These are phyloP conservation scores for Saxophila tyrrhenica DNA, from an alignment of 495 filamentous ascomycete genomes.

Conservation along the genomic window DNA sequence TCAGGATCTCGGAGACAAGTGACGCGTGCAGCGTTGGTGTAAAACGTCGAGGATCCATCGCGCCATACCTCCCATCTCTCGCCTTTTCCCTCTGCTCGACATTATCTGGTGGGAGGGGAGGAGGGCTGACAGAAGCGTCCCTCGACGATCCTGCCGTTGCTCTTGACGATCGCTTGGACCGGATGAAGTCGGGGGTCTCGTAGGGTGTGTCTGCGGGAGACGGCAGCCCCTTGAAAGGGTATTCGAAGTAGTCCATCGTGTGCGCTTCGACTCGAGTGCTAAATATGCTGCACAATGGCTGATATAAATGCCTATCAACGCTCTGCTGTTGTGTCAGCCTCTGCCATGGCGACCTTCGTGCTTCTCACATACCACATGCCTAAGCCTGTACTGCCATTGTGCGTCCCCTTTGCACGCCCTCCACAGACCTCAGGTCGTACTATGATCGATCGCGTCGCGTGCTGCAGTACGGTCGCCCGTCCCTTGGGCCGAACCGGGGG, in stretches of 20 bases:
- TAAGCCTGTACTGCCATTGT: too few relatives aligned
- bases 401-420: too few relatives aligned
- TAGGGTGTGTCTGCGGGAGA: conserved; percentile 58
- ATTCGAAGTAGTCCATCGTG: conserved; percentile 29
- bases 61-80: conserved; percentile 62
- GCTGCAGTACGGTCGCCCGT: too few relatives aligned
- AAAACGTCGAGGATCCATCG: conserved; percentile 80
- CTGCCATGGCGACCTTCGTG: too few relatives aligned
- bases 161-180: conserved; percentile 40
- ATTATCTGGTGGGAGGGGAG: conserved; percentile 41
- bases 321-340: too few relatives aligned
- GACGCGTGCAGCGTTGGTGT: conserved; percentile 93
- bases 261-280: neutral
- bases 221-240: conserved; percentile 42
- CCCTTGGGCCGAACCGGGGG: too few relatives aligned
- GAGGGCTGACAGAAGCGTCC: conserved; percentile 51
- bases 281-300: too few relatives aligned
- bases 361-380: too few relatives aligned
- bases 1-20: conserved; percentile 85
- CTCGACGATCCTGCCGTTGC: conserved; percentile 39
- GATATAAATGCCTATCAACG: too few relatives aligned
- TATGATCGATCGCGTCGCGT: too few relatives aligned
- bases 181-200: conserved; percentile 45
- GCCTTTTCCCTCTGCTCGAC: conserved; percentile 31
- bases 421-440: too few relatives aligned